A percentile compares a stretch with the other conserved stretches of the same genome.
These are phyloP conservation scores for Russula sp. DNA, from an alignment of 768 basidiomycete species.

Conservation along the genomic window DNA sequence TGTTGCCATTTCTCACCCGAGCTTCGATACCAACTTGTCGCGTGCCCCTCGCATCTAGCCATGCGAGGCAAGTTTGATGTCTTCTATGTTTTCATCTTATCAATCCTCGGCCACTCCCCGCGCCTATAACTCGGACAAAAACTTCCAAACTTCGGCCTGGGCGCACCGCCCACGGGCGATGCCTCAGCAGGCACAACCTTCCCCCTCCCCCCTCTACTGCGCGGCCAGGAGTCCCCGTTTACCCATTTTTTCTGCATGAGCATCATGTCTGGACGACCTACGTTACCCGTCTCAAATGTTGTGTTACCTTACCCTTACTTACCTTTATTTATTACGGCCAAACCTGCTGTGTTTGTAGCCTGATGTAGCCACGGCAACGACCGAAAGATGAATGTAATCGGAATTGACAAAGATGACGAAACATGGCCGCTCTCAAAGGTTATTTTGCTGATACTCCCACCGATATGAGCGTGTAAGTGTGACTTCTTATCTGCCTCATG, in stretches of 20 bases:
- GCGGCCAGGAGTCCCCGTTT: conserved; percentile 13
- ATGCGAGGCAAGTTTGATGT: conserved; percentile 11
- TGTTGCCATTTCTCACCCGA: conserved; percentile 18
- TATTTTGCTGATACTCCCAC: conserved; percentile 25
- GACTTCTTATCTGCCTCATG: conserved; percentile 25
- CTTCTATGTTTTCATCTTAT: conserved; percentile 20
- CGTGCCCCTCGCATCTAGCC: conserved; percentile 20
- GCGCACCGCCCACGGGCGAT: conserved; percentile 21
- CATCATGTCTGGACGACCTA: conserved; percentile 17
- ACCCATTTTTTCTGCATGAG: background rate
- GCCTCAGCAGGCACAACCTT: conserved; percentile 10
- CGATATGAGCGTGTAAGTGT: conserved; percentile 27
- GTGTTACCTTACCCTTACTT: conserved; percentile 23
- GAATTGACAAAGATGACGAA: conserved; percentile 22
- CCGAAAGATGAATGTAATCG: conserved; percentile 23
- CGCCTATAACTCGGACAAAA: conserved; percentile 13
- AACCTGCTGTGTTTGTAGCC: conserved; percentile 13
- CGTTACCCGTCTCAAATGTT: conserved; percentile 4
- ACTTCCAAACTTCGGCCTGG: conserved; percentile 11
- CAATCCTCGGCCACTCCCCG: conserved; percentile 9
- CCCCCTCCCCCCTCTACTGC: background rate
- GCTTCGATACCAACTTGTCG: conserved; percentile 22
- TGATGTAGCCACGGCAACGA: conserved; percentile 22
- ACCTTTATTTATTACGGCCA: conserved; percentile 18
- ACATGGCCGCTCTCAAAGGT: background rate